Conservation (phyloP, 2,329 filamentous ascomycete genomes). For the Penicillium sp. region DNA sequence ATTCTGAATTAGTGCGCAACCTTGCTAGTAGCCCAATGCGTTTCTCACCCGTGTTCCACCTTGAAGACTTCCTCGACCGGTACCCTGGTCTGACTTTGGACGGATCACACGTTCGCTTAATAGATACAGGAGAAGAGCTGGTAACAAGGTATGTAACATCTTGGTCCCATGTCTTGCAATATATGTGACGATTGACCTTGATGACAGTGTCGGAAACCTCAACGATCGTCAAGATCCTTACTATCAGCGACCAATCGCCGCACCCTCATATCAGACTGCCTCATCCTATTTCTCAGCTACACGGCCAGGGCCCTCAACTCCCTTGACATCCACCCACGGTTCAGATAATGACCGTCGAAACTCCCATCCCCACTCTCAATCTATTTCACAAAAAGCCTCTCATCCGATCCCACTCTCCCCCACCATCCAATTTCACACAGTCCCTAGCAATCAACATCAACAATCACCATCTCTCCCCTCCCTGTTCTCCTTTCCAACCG, state of each 20-base stretch:
- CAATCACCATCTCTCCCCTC: slow-evolving; percentile 16
- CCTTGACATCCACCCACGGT: slow-evolving; percentile 9
- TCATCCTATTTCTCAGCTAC: slow-evolving; percentile 17
- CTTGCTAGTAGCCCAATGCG: slow-evolving; percentile 67
- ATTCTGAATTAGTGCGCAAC: slow-evolving; percentile 74
- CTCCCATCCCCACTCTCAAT: slow-evolving; percentile 10
- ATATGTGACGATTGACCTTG: background rate
- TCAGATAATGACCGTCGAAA: slow-evolving; percentile 12
- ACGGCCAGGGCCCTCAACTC: slow-evolving; percentile 6
- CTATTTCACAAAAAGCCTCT: slow-evolving; percentile 2
- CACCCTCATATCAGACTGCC: slow-evolving; percentile 14
- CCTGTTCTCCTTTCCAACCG: slow-evolving; percentile 13
- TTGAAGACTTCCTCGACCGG: slow-evolving; percentile 84
- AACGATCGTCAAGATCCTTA: slow-evolving; percentile 22
- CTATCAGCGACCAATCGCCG: slow-evolving; percentile 19
- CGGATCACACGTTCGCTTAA: slow-evolving; percentile 69
- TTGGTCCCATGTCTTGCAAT: background rate
- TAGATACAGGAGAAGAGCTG: slow-evolving; percentile 62
- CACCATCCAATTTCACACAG: slow-evolving; percentile 15
- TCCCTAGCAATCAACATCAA: slow-evolving; percentile 12
- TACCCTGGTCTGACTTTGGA: slow-evolving; percentile 73
- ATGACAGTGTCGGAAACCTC: slow-evolving; percentile 7
- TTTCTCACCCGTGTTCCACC: slow-evolving; percentile 75
- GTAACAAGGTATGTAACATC: slow-evolving; percentile 13
- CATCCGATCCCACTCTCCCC: slow-evolving; percentile 12